Conservation (phyloP, 208 protist genomes). For the Leishmania major region DNA sequence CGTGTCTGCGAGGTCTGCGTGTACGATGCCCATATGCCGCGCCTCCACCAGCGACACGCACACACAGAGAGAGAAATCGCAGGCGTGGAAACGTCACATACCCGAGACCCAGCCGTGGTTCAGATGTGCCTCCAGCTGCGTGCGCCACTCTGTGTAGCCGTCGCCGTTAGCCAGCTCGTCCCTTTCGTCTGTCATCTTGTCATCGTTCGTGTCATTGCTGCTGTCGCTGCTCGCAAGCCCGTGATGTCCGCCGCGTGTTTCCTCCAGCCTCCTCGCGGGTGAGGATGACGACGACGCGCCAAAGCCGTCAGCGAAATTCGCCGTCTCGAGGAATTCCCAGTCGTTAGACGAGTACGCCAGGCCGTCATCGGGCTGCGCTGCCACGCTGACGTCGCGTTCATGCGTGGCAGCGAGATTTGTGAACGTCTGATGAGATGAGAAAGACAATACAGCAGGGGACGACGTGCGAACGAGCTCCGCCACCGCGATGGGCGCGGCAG, state of each 20-base stretch:
- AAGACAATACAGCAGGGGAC: background rate
- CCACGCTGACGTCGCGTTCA: background rate
- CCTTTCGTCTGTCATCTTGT: background rate
- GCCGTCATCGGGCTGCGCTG: background rate
- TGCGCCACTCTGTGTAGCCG: conserved; percentile 8
- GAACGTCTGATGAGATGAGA: background rate
- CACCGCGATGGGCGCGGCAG: background rate
- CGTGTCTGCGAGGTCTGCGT: background rate
- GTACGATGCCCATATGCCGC: background rate
- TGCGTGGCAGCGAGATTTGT: no score
- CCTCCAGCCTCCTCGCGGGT: background rate
- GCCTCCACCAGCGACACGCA: background rate
- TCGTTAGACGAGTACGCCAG: background rate
- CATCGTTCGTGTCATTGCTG: background rate
- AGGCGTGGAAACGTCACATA: background rate
- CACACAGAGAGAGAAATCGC: background rate
- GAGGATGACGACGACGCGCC: background rate
- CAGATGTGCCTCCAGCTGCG: conserved; percentile 8
- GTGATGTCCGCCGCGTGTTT: background rate
- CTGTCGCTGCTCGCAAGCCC: background rate
- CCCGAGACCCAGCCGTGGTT: background rate
- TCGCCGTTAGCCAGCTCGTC: background rate
- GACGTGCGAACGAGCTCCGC: background rate
- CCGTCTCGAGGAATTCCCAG: conserved; percentile 18
- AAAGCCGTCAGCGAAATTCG: background rate